These are phyloP conservation scores for Pyrus communis DNA, from an alignment of 306 rosid species.

Conservation along the genomic window DNA sequence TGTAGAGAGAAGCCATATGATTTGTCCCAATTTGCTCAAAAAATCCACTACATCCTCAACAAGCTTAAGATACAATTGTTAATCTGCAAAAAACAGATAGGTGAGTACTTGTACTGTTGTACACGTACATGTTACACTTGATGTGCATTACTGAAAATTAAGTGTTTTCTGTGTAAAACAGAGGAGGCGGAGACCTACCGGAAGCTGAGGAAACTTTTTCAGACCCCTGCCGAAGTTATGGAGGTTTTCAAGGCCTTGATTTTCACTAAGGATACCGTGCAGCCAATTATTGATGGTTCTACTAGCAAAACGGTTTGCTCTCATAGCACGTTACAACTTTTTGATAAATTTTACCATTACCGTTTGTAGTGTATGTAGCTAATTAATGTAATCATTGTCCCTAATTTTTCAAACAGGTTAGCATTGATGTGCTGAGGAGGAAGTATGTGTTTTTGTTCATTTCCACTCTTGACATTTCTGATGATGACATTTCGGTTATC, in stretches of 20 bases:
- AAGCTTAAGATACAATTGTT: constrained; percentile 31
- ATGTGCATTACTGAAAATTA: not conserved
- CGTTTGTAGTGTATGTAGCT: no score
- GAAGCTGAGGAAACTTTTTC: not conserved
- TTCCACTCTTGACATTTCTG: constrained; percentile 41
- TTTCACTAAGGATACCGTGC: constrained; percentile 11
- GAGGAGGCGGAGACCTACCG: constrained; percentile 10
- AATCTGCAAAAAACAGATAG: constrained; percentile 26
- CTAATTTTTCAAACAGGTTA: constrained; percentile 12
- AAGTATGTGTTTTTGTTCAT: constrained; percentile 41
- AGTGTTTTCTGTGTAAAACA: not conserved
- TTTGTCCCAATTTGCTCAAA: constrained; percentile 37
- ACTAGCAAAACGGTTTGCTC: constrained; percentile 25
- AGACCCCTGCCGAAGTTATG: constrained; percentile 26
- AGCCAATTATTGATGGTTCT: constrained; percentile 45
- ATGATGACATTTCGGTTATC: constrained; percentile 31
- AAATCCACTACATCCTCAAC: constrained; percentile 32
- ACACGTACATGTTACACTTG: no score
- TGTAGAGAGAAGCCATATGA: constrained; percentile 35
- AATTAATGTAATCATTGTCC: no score
- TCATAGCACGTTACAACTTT: not conserved
- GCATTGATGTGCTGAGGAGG: constrained; percentile 27
- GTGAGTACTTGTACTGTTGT: not conserved
- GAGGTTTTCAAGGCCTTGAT: constrained; percentile 21
- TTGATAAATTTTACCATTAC: no score